Evolutionary conservation across 129 eudicot species (phyloP), one percentile per base, ranked within the genome.

Genomic region (Gnaphalium uliginosum): DNA sequence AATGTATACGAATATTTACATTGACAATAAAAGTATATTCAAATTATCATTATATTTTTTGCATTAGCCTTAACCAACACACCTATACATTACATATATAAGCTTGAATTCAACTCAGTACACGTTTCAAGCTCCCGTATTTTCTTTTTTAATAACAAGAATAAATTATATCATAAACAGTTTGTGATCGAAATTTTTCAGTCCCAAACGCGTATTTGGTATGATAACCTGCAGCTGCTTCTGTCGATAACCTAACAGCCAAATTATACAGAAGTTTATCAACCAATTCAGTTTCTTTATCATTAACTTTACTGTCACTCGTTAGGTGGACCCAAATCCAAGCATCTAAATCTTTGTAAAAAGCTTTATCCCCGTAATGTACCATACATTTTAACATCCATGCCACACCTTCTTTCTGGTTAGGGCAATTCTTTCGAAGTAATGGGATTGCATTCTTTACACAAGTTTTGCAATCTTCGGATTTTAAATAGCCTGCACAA

Each of bases 401-500:
- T 8, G 51, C 37, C 17, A 59, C 64, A 0, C 79, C 83, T 43
- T 54, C 83, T 43, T 54, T 83, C 15, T 70, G 62, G 54, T 54
- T 41, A 1, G 75, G 81, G 48, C 85, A 82, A 2, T 18, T 37
- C 23, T 27, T 2, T 29, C 14, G 8, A 32, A 72, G 37, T 22
- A 39, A 4, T 3, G 19, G 46, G 0, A 32, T 72, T 23, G 80
- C 27, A 0, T 72, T 53, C 4, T 51, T 64, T 13, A 85, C 41
- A 35, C 85, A 86, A 1, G 1, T 1, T 6, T 53, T 58, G 24
- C 90, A 80, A 7, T 2, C 11, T 1, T 77, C 19, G 1, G 46
- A 56, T 35, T 51, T 22, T 8, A 76, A 37, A 72, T 83, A 83
- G 14, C 73, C 77, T 25, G 79, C 51, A 50, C 85, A 86, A 35